Base-by-base conservation (phyloP, 2,329 filamentous ascomycete genomes). In the Phialemoniopsis sp. region DNA sequence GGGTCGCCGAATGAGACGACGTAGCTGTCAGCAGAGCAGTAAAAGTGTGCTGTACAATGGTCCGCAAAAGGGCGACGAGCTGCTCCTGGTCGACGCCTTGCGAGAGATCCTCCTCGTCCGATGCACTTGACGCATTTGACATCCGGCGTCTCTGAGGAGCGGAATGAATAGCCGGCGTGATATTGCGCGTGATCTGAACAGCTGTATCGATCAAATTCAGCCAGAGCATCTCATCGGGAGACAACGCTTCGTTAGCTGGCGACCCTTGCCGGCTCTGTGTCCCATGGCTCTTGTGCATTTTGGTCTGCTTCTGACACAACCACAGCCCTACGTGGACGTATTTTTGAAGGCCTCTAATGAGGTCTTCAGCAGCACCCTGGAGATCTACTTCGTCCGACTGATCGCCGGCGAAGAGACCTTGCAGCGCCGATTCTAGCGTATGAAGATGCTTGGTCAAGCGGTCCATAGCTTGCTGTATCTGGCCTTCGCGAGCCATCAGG, bases 291-390 rank as follows among this genome's bases (percentile, higher is more conserved):
- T 64, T 34, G 14, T 18, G 62, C 0, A 74, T 76, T 53, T 85
- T 87, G 36, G 80, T 88, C 57, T 95, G 89, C 2, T 85, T 81
- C 61, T 94, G 88, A 52, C 93, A 97, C 12, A 98, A 70, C 93
- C 93, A 98, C 37, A 95, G 91, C 13, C 94, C 93, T 2, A 98
- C 88, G 47, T 89, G 84, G 2, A 85, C 81, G 62, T 95, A 97
- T 58, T 95, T 96, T 45, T 94, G 83, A 14, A 98, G 67, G 1
- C 85, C 82, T 41, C 80, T 77, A 4, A 95, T 71, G 2, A 95
- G 71, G 41, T 90, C 85, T 40, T 85, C 78, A 1, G 85, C 79
- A 0, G 85, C 78, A 46, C 84, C 78, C 43, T 81, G 76, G 3
- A 82, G 46, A 26, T 67, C 56, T 2, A 67, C 62, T 2, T 72